Evolutionary conservation across 768 basidiomycete species (phyloP).

Genomic region (Serpula lacrymans): DNA sequence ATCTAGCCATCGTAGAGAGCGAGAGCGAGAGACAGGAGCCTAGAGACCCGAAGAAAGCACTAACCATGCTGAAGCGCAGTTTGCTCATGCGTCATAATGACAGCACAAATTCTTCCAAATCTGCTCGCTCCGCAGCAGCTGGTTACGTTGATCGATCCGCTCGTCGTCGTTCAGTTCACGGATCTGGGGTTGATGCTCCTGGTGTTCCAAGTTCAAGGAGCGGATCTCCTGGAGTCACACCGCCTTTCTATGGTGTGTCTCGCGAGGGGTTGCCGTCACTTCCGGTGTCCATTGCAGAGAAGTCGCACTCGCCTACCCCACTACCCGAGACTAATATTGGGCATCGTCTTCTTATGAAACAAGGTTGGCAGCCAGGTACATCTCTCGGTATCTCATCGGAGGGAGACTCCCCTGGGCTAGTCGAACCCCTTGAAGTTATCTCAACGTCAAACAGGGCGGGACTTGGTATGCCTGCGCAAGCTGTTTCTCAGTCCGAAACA

Average conservation of each 20-base stretch:
- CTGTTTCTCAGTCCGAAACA: constrained; percentile 9
- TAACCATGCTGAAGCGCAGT: constrained; percentile 61
- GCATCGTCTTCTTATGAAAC: constrained; percentile 62
- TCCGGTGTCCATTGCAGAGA: constrained; percentile 19
- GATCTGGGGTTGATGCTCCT: constrained; percentile 50
- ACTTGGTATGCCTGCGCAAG: constrained; percentile 42
- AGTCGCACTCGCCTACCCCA: constrained; percentile 43
- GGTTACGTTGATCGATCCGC: constrained; percentile 69
- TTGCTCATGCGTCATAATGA: constrained; percentile 52
- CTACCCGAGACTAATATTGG: constrained; percentile 61
- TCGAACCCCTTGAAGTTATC: constrained; percentile 56
- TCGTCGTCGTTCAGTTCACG: constrained; percentile 57
- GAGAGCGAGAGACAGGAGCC: constrained; percentile 16
- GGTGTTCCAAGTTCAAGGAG: constrained; percentile 34
- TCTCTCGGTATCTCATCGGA: constrained; percentile 24
- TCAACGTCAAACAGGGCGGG: constrained; percentile 46
- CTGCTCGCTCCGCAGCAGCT: constrained; percentile 10
- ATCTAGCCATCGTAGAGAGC: constrained; percentile 18
- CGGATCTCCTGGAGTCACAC: constrained; percentile 16
- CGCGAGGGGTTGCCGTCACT: constrained; percentile 12
- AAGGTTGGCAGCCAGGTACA: constrained; percentile 73
- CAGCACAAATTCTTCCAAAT: constrained; percentile 10
- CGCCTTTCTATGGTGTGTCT: constrained; percentile 9
- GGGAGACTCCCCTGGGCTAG: constrained; percentile 29
- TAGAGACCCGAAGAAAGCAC: constrained; percentile 60